Base-by-base conservation (phyloP, 2,329 filamentous ascomycete species). In the Pyrenophora tritici-repentis region DNA sequence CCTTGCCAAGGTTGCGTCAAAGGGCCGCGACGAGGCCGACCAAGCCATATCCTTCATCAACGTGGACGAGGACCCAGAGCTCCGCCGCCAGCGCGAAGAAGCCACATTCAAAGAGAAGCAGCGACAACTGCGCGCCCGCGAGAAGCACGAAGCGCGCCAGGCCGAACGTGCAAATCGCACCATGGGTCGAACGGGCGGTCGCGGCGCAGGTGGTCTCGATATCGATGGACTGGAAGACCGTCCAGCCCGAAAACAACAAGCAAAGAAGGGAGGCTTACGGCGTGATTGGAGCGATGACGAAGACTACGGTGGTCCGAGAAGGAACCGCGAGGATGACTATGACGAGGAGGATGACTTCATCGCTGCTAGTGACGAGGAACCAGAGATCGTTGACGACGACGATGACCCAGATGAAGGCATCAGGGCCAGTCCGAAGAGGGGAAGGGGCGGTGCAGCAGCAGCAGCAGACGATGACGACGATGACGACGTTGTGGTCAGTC, bases 311-410 rank as follows among this genome's bases (percentile, higher is more conserved):
- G 78, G 86, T 16, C 59, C 59, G 7, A 83, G 84, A 13, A 81
- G 82, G 32, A 81, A 81, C 26, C 82, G 83, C 44, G 82, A 87
- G 53, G 87, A 92, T 58, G 87, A 90, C 61, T 93, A 93, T 67
- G 89, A 92, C 56, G 81, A 87, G 67, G 88, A 88, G 29, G 89
- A 93, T 65, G 89, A 87, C 50, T 93, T 93, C 68, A 82, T 93
- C 48, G 89, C 87, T 3, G 80, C 80, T 3, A 91, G 87, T 63
- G 89, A 91, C 59, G 88, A 90, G 51, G 89, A 91, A 35, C 84
- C 83, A 34, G 75, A 79, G 51, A 84, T 82, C 26, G 83, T 79
- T 3, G 84, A 81, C 1, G 86, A 86, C 16, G 86, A 88, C 24
- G 76, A 78, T 32, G 73, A 74, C 41, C 75, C 77, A 52, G 78